These are phyloP conservation scores for Colletotrichum plurivorum DNA, from an alignment of 2,329 filamentous ascomycete species.

Conservation along the genomic window DNA sequence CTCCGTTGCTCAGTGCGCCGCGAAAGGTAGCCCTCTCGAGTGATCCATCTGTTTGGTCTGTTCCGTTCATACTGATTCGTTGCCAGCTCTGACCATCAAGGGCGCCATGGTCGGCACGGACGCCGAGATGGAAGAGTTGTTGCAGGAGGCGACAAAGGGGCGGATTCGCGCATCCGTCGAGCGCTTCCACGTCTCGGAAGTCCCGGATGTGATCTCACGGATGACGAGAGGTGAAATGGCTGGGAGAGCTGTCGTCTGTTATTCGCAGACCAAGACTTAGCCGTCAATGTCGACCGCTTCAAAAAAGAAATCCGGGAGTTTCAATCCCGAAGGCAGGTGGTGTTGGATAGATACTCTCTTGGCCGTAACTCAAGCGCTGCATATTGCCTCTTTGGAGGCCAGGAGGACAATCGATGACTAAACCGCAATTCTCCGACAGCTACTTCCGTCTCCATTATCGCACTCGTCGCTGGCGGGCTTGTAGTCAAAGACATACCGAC, in stretches of 20 bases:
- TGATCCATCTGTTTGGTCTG: too few relatives aligned
- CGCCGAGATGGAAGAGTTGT: slow-evolving; percentile 15
- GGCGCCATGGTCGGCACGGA: slow-evolving; percentile 22
- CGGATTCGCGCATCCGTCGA: background rate
- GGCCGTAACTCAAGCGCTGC: too few relatives aligned
- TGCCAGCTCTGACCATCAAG: slow-evolving; percentile 32
- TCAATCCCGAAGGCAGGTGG: too few relatives aligned
- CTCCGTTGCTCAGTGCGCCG: slow-evolving; percentile 21
- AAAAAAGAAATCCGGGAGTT: too few relatives aligned
- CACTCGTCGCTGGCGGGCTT: too few relatives aligned
- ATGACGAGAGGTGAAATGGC: background rate
- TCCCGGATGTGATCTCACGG: background rate
- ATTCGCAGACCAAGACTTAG: background rate
- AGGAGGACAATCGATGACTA: too few relatives aligned
- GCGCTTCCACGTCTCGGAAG: background rate
- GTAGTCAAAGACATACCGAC: too few relatives aligned
- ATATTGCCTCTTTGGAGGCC: too few relatives aligned
- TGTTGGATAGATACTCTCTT: too few relatives aligned
- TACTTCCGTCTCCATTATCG: too few relatives aligned
- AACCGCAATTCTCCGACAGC: too few relatives aligned
- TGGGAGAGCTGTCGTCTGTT: background rate
- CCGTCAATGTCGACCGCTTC: background rate
- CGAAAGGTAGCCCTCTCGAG: slow-evolving; percentile 9
- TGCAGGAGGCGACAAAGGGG: background rate
- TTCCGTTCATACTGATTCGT: background rate